Evolutionary conservation across 2,329 filamentous ascomycete species (phyloP), one percentile per base, ranked within the genome.

Genomic region (Fusarium foetens): DNA sequence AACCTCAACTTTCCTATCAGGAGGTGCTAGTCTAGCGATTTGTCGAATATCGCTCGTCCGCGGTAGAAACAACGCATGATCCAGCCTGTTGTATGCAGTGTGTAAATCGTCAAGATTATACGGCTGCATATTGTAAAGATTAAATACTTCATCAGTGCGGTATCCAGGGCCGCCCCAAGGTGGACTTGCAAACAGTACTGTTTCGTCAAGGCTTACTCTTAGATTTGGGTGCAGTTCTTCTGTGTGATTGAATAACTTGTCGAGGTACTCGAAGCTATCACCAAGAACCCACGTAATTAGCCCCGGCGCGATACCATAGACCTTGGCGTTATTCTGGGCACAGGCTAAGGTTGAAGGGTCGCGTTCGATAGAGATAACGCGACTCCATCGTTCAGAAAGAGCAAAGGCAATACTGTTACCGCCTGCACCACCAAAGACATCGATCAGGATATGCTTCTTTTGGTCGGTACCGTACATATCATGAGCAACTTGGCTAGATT

Each of bases 371-470:
- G 93, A 94, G 79, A 98, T 94, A 71, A 99, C 89, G 71, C 90
- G 91, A 57, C 91, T 88, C 93, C 94, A 99, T 71, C 91, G 89
- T 25, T 88, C 90, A 1, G 92, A 93, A 14, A 91, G 87, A 23
- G 96, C 95, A 76, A 99, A 97, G n/a, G 95, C 94, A 75, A 99
- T 98, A 29, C 92, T 90, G 80, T 99, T 99, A 60, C 95, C 96
- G 41, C 97, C 96, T 2, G 93, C 94, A 46, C 96, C 96, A 33
- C 92, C 93, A 82, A 99, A 99, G 49, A 93, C 89, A 81, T 99
- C 96, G 66, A 99, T 90, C 41, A 99, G 84, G 39, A 92, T 88
- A 14, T 85, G 89, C 74, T 91, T 92, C 33, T 77, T 59, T 31
- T 88, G 84, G 29, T 86, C 84, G 48, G 86, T 85, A 63, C 86